Conservation (phyloP, 1,284 basidiomycete species). For the Prillingera fragicola region DNA sequence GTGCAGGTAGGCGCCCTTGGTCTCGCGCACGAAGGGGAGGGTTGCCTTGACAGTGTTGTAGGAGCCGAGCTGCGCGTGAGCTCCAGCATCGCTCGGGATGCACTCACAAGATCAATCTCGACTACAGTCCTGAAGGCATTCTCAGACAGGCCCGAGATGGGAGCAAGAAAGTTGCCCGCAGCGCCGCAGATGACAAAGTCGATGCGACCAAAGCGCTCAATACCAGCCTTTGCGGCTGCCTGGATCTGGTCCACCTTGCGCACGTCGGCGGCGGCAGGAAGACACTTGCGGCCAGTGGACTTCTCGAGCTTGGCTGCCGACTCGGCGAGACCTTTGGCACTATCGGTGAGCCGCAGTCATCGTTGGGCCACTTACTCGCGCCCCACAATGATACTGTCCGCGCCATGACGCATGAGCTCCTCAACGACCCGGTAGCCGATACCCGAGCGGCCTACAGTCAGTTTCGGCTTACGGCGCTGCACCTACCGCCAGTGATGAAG, state of each 20-base stretch:
- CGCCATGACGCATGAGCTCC: constrained; percentile 80
- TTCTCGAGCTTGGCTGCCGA: constrained; percentile 67
- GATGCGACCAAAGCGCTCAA: constrained; percentile 75
- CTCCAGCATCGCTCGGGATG: too few relatives aligned
- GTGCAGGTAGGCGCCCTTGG: constrained; percentile 79
- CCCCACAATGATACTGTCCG: constrained; percentile 73
- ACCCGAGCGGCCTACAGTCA: constrained; percentile 69
- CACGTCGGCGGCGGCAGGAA: constrained; percentile 77
- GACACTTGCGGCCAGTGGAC: constrained; percentile 64
- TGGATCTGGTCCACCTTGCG: constrained; percentile 66
- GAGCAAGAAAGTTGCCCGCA: constrained; percentile 81
- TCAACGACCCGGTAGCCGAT: constrained; percentile 88
- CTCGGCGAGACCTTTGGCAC: constrained; percentile 66
- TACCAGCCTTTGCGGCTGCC: constrained; percentile 69
- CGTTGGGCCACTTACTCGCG: constrained; percentile 75
- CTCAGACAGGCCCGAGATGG: constrained; percentile 72
- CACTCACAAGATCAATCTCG: constrained; percentile 85
- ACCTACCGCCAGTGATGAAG: constrained; percentile 89
- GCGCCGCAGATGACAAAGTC: constrained; percentile 96
- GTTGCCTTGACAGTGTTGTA: constrained; percentile 94
- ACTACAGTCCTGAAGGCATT: constrained; percentile 89
- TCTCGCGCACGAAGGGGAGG: constrained; percentile 61
- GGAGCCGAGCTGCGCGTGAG: constrained; percentile 83
- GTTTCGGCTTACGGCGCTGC: too few relatives aligned
- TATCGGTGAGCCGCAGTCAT: constrained; percentile 39